Base-by-base conservation (phyloP, 768 basidiomycete genomes). In the Myochromella boudieri region DNA sequence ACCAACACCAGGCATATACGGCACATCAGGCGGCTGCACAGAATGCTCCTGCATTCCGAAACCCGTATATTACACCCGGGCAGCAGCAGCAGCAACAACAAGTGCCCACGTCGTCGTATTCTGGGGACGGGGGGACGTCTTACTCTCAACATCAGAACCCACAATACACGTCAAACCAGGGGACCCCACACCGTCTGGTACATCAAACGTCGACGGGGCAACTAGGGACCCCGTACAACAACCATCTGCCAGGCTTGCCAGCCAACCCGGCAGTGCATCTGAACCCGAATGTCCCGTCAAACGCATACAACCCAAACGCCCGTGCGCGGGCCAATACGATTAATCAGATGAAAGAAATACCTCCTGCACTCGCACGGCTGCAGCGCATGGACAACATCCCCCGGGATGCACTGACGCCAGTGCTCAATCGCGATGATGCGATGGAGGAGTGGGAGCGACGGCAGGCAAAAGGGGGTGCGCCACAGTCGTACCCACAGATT, bases 381-480 rank as follows among this genome's bases (percentile, higher is more conserved):
- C 87, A 91, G 44, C 91, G 92, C 22, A 91, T 92, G 87, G 89
- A 88, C 84, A 87, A 67, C 88, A 87, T 64, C 82, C 84, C 59
- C 85, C 76, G 91, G 44, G 91, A 91, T 57, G 87, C 91, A 17
- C 65, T 97, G 64, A 97, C 93, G 11, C 95, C 95, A 2, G 94
- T 97, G 24, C 68, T 98, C 54, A 95, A 95, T 57, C 78, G 95
- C 42, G 95, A 98, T 55, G 95, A 99, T 53, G 87, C 91, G 34
- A 87, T 92, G 74, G 81, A 87, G 33, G 95, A 97, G 68, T 98
- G 95, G 95, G 97, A 98, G 67, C 69, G 93, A 54, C 72, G 94
- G 51, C 89, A 93, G 61, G 69, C 83, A 9, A 90, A 85, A 14
- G 87, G 86, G 57, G 75, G 80, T 1, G 67, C 72, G 10, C 81